Base-by-base conservation (phyloP, 352 stramenopile species). In the Halophytophthora polymorphica region DNA sequence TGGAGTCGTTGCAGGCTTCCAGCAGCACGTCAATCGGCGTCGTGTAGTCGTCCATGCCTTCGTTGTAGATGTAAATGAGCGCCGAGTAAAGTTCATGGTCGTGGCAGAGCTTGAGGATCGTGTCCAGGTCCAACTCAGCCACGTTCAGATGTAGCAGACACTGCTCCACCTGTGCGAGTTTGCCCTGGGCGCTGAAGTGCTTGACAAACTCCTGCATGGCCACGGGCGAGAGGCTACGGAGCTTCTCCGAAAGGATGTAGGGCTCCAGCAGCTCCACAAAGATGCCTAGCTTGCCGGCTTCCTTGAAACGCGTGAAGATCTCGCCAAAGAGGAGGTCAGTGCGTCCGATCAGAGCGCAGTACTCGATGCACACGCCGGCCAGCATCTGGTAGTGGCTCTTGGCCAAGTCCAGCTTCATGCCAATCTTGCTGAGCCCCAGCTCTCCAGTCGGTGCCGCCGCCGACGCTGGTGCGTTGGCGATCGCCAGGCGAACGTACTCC, bases 301-400 rank as follows among this genome's bases (percentile, higher is more conserved):
- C 81, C 53, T 90, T 85, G 55, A 96, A 96, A 4, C 83, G 73
- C 29, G 82, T 85, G 56, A 90, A 96, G 45, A 96, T 95, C 37
- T 94, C 84, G 12, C 79, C 83, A 53, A 96, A 96, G 5, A 96
- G 61, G 40, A 96, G 50, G 50, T 96, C 86, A 0, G 80, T 92
- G 11, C 83, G 77, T 0, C 81, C 77, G 0, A 95, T 96, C 3
- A 94, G 87, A 25, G 95, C 79, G 53, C 93, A 98, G 56, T 95
- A 98, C 63, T 98, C 95, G 22, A 98, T 95, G 49, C 90, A 97
- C n/a, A 98, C 93, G 29, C 90, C 90, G 17, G 90, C 93, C 22
- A 98, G 71, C 92, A 98, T 98, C 58, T 98, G 88, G 62, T 97
- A 98, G 66, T 98, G 94, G 48, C 85, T 97, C 69, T 96, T 87